Evolutionary conservation across 2,329 filamentous ascomycete genomes (phyloP).

Genomic region (Ophiostoma montium): DNA sequence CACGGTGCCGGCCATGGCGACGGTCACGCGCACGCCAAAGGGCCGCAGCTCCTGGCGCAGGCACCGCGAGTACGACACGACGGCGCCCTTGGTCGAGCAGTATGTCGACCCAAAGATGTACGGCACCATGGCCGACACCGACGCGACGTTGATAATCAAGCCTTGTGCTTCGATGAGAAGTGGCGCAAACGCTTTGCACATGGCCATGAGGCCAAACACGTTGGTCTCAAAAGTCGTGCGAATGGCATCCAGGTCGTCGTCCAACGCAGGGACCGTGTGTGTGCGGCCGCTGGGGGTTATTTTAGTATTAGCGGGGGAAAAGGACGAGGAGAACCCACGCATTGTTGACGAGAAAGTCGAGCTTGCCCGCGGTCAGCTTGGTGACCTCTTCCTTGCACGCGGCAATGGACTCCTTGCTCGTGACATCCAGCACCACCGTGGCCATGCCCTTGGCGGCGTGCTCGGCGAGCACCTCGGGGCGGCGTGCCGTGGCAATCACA

Average conservation of each 20-base stretch:
- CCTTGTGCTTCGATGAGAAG: slow-evolving; percentile 36
- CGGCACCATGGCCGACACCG: slow-evolving; percentile 33
- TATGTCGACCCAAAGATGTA: slow-evolving; percentile 41
- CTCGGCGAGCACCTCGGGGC: slow-evolving; percentile 30
- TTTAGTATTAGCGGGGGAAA: no score
- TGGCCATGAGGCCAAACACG: slow-evolving; percentile 43
- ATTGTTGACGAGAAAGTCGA: slow-evolving; percentile 47
- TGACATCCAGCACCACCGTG: slow-evolving; percentile 38
- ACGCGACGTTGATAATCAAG: slow-evolving; percentile 41
- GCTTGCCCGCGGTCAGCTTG: slow-evolving; percentile 33
- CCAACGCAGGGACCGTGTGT: slow-evolving; percentile 36
- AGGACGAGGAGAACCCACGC: slow-evolving; percentile 26
- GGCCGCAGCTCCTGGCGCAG: slow-evolving; percentile 39
- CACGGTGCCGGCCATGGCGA: slow-evolving; percentile 40
- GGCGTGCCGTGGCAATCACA: slow-evolving; percentile 43
- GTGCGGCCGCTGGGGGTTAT: slow-evolving; percentile 29
- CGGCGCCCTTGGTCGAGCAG: slow-evolving; percentile 40
- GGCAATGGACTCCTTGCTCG: slow-evolving; percentile 34
- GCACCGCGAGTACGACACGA: slow-evolving; percentile 37
- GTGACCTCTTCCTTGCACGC: slow-evolving; percentile 31
- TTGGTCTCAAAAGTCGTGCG: slow-evolving; percentile 42
- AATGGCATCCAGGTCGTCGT: slow-evolving; percentile 37
- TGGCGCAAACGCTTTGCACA: slow-evolving; percentile 34
- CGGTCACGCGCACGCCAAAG: slow-evolving; percentile 42
- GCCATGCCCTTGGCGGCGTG: slow-evolving; percentile 34